phyloP scores from a whole-genome alignment of 768 basidiomycete species.

The Hortiboletus campestris region DNA sequence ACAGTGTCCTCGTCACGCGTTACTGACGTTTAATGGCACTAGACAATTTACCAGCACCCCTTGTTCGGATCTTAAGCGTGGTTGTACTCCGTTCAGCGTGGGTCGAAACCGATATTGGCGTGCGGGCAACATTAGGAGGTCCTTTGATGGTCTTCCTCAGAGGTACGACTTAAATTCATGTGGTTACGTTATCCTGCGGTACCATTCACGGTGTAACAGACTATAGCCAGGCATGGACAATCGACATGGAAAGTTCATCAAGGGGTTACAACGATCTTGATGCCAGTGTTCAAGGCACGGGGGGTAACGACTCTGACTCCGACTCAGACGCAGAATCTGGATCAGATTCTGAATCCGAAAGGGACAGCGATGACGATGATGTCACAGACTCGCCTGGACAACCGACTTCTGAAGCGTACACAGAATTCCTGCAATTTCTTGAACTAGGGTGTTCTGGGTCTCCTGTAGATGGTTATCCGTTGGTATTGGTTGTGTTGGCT shows the following conservation, averaged over 20 bases:
- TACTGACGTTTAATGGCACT: conserved; percentile 2
- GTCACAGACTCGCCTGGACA: conserved; percentile 22
- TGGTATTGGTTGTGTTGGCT: conserved; percentile 75
- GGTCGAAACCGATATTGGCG: conserved; percentile 67
- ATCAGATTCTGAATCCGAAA: conserved; percentile 13
- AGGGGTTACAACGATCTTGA: conserved; percentile 31
- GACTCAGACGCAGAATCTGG: conserved; percentile 31
- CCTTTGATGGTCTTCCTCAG: conserved; percentile 70
- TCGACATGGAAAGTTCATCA: conserved; percentile 18
- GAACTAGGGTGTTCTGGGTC: conserved; percentile 76
- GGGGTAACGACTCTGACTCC: conserved; percentile 34
- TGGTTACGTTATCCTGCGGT: background rate
- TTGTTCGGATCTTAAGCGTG: conserved; percentile 50
- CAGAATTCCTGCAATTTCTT: conserved; percentile 77
- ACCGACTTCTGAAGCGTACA: conserved; percentile 48
- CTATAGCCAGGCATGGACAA: conserved; percentile 62
- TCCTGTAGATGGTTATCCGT: conserved; percentile 77
- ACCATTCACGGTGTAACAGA: conserved; percentile 38
- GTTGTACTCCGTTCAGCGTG: conserved; percentile 67
- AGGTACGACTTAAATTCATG: conserved; percentile 39
- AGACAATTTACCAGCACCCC: conserved; percentile 25
- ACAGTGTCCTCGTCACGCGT: conserved; percentile 3
- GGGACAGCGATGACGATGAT: conserved; percentile 35
- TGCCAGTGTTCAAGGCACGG: conserved; percentile 8
- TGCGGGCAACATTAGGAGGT: conserved; percentile 67